Evolutionary conservation across 1,284 basidiomycete genomes (phyloP), one percentile per base, ranked within the genome.

Genomic region (Ceratobasidium sp.): DNA sequence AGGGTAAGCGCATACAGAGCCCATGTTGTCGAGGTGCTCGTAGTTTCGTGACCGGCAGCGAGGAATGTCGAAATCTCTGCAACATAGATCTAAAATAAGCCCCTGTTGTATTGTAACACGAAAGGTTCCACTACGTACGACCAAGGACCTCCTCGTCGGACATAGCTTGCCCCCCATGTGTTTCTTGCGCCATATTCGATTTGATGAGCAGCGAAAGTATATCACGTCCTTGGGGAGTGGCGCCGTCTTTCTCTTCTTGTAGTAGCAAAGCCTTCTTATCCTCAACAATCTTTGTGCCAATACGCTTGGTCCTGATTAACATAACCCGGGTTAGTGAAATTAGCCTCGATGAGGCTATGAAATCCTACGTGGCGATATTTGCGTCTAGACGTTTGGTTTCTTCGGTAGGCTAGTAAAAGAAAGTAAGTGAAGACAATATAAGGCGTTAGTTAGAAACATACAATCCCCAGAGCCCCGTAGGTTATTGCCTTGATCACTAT

Each of bases 1-100:
- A 82, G 80, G 0, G 85, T 80, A 0, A 89, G 84, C 13, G 84
- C 82, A 79, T 85, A 85, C 0, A 88, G 80, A 20, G 84, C 84
- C 88, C 88, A 89, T 3, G 86, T 33, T 33, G 23, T 54, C 13
- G 66, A 73, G 7, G 64, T 48, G 38, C n/a, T 50, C 9, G 77
- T 78, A 7, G 77, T 78, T 59, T 78, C 77, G 54, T 78, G 77
- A 38, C 77, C 71, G 7, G 71, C 59, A 17, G 59, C 59, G 7
- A 75, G 50, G 28, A 62, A 64, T 15, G 66, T 68, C 28, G 66
- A 68, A 10, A 68, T 68, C 23, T 68, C 66, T 68, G 59, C 40
- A 28, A 17, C n/a, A 17, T 9, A 33, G 33, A 9, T 17, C 33
- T n/a, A 46, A 28, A n/a, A 50, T 42, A 38, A 7, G 13, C 20